phyloP scores from a whole-genome alignment of 306 rosid species.

The Sesbania bispinosa region DNA sequence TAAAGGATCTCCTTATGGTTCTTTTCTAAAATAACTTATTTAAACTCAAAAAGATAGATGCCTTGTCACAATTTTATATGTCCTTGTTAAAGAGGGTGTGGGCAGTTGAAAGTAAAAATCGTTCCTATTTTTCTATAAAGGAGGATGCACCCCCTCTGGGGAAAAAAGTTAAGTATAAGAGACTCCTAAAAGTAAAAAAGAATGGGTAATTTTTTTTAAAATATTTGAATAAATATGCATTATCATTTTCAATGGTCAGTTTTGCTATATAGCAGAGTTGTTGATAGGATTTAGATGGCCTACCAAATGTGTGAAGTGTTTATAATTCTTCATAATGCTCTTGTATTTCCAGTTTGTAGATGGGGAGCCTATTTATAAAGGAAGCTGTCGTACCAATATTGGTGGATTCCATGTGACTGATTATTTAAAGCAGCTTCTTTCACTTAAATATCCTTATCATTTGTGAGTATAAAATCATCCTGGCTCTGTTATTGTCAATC shows the following conservation, averaged over 20 bases:
- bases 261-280: not conserved
- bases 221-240: not conserved
- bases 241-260: not conserved
- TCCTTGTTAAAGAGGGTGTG: not conserved
- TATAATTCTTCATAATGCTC: not conserved
- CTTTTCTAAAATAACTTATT: not conserved
- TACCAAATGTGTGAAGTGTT: not conserved
- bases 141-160: not conserved
- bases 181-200: not conserved
- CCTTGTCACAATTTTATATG: not conserved
- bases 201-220: not conserved
- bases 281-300: not conserved
- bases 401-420: conserved; percentile 95
- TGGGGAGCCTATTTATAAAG: conserved; percentile 84
- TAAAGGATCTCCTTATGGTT: not conserved
- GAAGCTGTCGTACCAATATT: conserved; percentile 85
- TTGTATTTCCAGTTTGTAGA: conserved; percentile 61
- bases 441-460: conserved; percentile 93
- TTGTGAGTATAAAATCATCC: conserved; percentile 49
- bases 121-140: not conserved
- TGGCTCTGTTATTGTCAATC: conserved; percentile 20
- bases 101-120: not conserved
- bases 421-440: conserved; percentile 84
- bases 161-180: not conserved
- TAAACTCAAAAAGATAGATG: not conserved